Conservation (phyloP, 1,284 basidiomycete genomes). For the Moesziomyces sp. region DNA sequence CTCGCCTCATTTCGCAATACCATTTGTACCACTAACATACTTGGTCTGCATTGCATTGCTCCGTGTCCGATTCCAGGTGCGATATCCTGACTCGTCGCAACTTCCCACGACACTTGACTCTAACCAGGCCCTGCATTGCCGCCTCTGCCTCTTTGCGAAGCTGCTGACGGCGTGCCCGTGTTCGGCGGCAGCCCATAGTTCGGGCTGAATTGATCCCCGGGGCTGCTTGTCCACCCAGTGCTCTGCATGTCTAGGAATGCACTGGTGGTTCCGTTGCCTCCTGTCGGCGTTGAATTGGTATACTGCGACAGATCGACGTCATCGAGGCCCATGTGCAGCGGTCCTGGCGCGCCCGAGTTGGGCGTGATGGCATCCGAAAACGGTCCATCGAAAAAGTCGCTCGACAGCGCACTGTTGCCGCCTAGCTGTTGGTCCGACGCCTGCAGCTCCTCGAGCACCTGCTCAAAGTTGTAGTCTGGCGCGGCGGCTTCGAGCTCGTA, state of each 20-base stretch:
- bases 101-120: no score
- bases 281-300: background rate
- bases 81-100: no score
- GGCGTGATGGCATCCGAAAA: constrained; percentile 20
- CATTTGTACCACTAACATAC: background rate
- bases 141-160: background rate
- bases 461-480: constrained; percentile 28
- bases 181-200: constrained; percentile 4
- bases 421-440: constrained; percentile 16
- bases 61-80: background rate
- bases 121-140: background rate
- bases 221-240: constrained; percentile 17
- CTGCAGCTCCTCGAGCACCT: constrained; percentile 32
- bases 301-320: constrained; percentile 33
- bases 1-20: background rate
- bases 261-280: background rate
- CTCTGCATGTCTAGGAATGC: constrained; percentile 10
- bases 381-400: constrained; percentile 44
- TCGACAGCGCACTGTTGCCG: constrained; percentile 6
- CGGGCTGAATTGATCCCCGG: constrained; percentile 9
- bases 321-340: constrained; percentile 7
- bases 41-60: background rate
- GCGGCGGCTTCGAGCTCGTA: constrained; percentile 17
- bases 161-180: background rate
- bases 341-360: constrained; percentile 14